These are phyloP conservation scores for Gnetum montanum DNA, from an alignment of 75 land plant genomes.

Conservation along the genomic window DNA sequence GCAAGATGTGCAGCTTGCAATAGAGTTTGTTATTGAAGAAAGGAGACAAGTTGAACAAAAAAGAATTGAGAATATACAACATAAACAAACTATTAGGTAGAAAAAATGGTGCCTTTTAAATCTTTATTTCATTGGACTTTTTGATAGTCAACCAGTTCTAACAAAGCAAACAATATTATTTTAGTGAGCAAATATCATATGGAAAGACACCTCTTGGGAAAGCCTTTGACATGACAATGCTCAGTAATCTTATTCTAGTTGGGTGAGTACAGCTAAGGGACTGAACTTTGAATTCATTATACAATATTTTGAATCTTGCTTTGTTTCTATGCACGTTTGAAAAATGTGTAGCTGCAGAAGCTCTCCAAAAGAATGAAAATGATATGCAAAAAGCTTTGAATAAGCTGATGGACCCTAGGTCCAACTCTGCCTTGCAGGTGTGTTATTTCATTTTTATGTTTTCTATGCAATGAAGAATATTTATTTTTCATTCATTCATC, in stretches of 20 bases:
- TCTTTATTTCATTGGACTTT: not conserved
- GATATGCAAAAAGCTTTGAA: constrained; percentile 69
- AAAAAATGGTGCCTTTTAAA: no score
- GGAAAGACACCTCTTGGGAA: constrained; percentile 63
- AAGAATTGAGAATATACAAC: constrained; percentile 44
- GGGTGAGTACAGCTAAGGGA: constrained; percentile 41
- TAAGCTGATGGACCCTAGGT: constrained; percentile 58
- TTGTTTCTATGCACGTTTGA: constrained; percentile 45
- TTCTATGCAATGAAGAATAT: no score
- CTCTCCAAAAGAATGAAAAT: constrained; percentile 87
- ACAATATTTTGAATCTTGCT: not conserved
- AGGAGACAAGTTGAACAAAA: constrained; percentile 26
- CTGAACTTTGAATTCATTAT: not conserved
- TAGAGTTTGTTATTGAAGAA: constrained; percentile 73
- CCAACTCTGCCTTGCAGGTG: constrained; percentile 64
- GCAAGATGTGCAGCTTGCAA: constrained; percentile 67
- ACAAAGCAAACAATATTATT: not conserved
- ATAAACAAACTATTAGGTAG: constrained; percentile 53
- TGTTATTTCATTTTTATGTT: not conserved
- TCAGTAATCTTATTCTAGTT: constrained; percentile 52
- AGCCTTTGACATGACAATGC: constrained; percentile 53
- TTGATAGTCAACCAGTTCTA: not conserved
- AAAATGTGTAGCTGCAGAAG: constrained; percentile 63
- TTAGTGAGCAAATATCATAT: constrained; percentile 86
- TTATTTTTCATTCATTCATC: no score